A percentile compares a stretch with the other conserved stretches of the same genome.
Conservation (phyloP, 192 early-diverging fungal genomes). For the Jimgerdemannia lactiflua region DNA sequence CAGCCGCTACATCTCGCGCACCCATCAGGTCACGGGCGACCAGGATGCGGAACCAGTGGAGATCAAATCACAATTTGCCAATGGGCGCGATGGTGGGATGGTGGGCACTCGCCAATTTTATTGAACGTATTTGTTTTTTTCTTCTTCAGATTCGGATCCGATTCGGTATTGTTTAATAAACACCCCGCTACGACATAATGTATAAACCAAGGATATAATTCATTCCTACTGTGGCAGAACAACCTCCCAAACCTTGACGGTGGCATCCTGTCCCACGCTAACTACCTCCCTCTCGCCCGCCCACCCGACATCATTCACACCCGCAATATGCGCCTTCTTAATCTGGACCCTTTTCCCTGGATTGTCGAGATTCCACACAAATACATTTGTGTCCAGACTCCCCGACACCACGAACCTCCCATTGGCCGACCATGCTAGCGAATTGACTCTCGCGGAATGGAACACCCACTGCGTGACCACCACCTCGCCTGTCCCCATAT, state of each 20-base stretch:
- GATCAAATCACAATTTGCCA: no score
- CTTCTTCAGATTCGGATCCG: no score
- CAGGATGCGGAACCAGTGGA: no score
- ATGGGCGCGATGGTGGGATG: no score
- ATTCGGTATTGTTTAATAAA: no score
- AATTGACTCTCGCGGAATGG: conserved; percentile 85
- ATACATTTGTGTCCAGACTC: conserved; percentile 87
- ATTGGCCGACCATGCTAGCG: conserved; percentile 77
- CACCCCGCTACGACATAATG: no score
- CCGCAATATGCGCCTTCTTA: conserved; percentile 76
- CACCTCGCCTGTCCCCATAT: conserved; percentile 45
- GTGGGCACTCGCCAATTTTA: no score
- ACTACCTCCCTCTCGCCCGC: conserved; percentile 58
- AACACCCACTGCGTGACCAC: conserved; percentile 80
- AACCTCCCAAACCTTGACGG: conserved; percentile 70
- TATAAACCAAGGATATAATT: not conserved
- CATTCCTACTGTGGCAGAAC: not conserved
- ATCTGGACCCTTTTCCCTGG: conserved; percentile 76
- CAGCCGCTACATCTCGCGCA: no score
- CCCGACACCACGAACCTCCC: conserved; percentile 72
- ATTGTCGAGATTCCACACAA: conserved; percentile 83
- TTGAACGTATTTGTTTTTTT: no score
- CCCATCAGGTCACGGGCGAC: no score
- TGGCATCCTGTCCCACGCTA: conserved; percentile 79
- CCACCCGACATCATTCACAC: conserved; percentile 72